phyloP scores from a whole-genome alignment of 2,329 filamentous ascomycete species.

The Fusarium penzigii region DNA sequence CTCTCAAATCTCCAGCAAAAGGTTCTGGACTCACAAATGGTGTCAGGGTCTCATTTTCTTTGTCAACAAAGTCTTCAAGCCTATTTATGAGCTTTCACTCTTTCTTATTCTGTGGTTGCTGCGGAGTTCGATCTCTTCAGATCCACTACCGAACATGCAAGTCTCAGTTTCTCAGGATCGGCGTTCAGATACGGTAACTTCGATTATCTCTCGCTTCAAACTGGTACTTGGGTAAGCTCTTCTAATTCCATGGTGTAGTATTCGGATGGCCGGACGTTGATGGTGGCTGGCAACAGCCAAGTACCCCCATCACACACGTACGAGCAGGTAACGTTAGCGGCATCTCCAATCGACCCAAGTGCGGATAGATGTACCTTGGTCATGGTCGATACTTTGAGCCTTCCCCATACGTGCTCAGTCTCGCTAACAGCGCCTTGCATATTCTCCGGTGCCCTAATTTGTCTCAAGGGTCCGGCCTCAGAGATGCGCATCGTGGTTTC shows the following conservation, averaged over 20 bases:
- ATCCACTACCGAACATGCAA: no score
- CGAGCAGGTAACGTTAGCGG: no score
- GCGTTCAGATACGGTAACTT: background rate
- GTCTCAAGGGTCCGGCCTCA: constrained; percentile 13
- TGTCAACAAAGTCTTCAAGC: no score
- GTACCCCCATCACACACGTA: background rate
- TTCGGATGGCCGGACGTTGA: constrained; percentile 16
- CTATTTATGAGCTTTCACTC: no score
- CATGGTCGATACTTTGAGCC: constrained; percentile 4
- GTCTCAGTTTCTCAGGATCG: no score
- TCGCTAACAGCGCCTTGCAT: constrained; percentile 9
- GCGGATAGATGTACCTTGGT: constrained; percentile 20
- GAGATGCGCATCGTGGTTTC: constrained; percentile 15
- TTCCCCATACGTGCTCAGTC: constrained; percentile 2
- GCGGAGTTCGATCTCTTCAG: no score
- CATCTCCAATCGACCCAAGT: background rate
- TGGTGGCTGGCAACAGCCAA: constrained; percentile 8
- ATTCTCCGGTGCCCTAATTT: constrained; percentile 11
- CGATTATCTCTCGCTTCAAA: constrained; percentile 12
- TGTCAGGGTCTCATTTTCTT: no score
- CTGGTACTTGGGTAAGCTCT: constrained; percentile 10
- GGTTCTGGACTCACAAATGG: no score
- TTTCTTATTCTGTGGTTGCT: no score
- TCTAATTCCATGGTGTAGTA: background rate
- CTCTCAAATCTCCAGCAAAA: constrained; percentile 15